Conservation (phyloP, 140 eudicot species). For the Cichorium intybus region DNA sequence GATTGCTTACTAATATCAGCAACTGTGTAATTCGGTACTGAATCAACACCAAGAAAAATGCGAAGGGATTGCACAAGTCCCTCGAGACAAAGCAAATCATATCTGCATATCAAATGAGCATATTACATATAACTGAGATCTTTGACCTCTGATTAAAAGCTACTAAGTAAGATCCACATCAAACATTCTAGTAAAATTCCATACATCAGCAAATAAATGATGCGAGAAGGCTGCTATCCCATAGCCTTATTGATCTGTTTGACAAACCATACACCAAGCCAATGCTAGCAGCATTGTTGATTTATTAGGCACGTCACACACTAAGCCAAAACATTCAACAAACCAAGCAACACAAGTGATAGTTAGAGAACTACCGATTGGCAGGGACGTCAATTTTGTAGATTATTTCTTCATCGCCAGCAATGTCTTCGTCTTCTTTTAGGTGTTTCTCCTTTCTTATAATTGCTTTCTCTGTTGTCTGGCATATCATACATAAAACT, state of each 20-base stretch:
- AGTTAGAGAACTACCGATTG: constrained; percentile 51
- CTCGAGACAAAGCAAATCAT: constrained; percentile 97
- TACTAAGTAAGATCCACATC: no score
- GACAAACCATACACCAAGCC: not conserved
- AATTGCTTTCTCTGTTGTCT: constrained; percentile 96
- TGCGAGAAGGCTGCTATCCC: no score
- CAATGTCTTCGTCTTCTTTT: constrained; percentile 60
- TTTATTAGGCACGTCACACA: not conserved
- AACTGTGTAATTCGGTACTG: constrained; percentile 59
- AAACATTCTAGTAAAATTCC: not conserved
- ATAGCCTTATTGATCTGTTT: no score
- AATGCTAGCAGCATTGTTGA: not conserved
- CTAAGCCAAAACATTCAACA: not conserved
- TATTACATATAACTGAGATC: not conserved
- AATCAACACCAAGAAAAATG: constrained; percentile 62
- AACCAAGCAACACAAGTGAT: not conserved
- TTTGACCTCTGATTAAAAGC: no score
- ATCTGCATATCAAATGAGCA: constrained; percentile 45
- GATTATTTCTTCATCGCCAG: constrained; percentile 68
- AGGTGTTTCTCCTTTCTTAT: constrained; percentile 85
- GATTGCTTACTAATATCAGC: constrained; percentile 45
- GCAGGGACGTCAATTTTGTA: constrained; percentile 94
- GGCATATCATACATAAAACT: constrained; percentile 4
- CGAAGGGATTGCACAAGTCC: constrained; percentile 88
- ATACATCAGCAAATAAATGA: no score